Conservation (phyloP, 768 basidiomycete species). For the Boletellus ananas region DNA sequence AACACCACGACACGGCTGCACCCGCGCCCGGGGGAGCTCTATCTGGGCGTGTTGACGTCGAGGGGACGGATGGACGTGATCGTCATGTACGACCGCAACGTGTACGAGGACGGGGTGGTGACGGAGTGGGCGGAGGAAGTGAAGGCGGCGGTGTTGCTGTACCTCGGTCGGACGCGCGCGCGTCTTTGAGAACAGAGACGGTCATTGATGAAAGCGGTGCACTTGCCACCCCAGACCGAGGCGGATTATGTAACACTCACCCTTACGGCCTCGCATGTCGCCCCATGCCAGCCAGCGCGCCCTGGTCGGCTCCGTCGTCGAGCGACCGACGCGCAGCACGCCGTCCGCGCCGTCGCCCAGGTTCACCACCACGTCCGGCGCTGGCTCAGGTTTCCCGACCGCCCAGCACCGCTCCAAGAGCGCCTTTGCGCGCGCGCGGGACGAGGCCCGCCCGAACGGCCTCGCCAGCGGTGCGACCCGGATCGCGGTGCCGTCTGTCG, state of each 20-base stretch:
- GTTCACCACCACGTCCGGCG: slow-evolving; percentile 21
- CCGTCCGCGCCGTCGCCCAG: slow-evolving; percentile 22
- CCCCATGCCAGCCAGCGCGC: slow-evolving; percentile 20
- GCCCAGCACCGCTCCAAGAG: slow-evolving; percentile 64
- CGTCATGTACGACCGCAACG: too few species aligned
- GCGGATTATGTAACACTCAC: slow-evolving; percentile 15
- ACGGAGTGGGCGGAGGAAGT: too few species aligned
- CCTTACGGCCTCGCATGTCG: slow-evolving; percentile 17
- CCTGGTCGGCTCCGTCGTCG: slow-evolving; percentile 45
- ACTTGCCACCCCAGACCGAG: too few species aligned
- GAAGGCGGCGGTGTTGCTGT: too few species aligned
- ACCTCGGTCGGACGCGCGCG: too few species aligned
- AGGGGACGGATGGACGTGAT: too few species aligned
- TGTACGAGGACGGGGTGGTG: too few species aligned
- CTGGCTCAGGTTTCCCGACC: slow-evolving; percentile 62
- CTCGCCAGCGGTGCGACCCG: slow-evolving; percentile 20
- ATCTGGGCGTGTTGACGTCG: too few species aligned
- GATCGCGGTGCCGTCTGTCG: slow-evolving; percentile 16
- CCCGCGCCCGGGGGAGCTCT: too few species aligned
- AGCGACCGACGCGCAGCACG: slow-evolving; percentile 34
- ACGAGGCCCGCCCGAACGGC: slow-evolving; percentile 23
- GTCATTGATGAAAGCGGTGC: too few species aligned
- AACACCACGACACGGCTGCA: too few species aligned
- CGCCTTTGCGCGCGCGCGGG: slow-evolving; percentile 51
- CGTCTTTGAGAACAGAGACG: not conserved